Evolutionary conservation across 305 asterid genomes (phyloP), one percentile per base, ranked within the genome.

Genomic region (Fraxinus angustifolia): DNA sequence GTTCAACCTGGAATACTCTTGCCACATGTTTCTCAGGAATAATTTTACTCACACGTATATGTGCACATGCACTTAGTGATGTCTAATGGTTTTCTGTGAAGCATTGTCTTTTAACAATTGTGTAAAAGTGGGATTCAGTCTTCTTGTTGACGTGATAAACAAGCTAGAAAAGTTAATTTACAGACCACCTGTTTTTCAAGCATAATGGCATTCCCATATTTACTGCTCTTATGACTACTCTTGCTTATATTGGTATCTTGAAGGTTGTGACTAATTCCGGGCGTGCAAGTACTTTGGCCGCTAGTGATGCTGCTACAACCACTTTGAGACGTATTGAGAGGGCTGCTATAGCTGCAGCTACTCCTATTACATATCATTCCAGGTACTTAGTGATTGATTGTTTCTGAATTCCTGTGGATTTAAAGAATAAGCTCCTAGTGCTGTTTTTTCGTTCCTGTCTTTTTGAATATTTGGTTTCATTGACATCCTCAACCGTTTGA

Each of bases 311-410:
- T 38, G 94, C 98, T 84, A 94, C 96, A 75, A 98, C 98, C 31
- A 93, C 99, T 76, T 82, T 96, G 86, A 90, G 98, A 91, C 98
- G 99, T 78, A 96, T 94, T 68, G 99, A 96, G 86, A 91, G 98
- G 86, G 99, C 97, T 87, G 98, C 98, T 81, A 93, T 96, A 82
- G 98, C 99, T 87, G 97, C 98, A 36, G 99, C 99, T 71, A 94
- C 99, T 84, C 99, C 98, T 68, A 93, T 96, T 83, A 90, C 98
- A 80, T 96, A 96, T 85, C 93, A 96, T 87, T 84, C 98, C 78
- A 92, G 97, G 99, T 91, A 89, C 53, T 73, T 79, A 67, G 58
- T 36, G 26, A 77, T 81, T 86, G 56, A 77, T 5, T 67, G 82
- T 42, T 79, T 78, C 70, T 85, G 75, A 75, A 53, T 58, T 75